phyloP scores from a whole-genome alignment of 768 basidiomycete genomes.

The Pleurotus tuoliensis region DNA sequence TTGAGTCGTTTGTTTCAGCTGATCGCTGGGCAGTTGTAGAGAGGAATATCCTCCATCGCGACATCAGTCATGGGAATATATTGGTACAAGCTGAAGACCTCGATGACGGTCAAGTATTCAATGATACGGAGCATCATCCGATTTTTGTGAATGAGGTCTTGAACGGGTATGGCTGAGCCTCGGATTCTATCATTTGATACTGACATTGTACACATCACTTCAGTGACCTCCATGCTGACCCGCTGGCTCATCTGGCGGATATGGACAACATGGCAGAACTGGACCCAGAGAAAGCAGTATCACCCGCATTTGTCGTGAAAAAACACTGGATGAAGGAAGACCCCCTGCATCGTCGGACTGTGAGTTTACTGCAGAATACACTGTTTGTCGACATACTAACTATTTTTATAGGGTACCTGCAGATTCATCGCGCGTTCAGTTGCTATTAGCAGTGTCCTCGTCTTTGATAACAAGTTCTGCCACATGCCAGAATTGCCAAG shows the following conservation, averaged over 20 bases:
- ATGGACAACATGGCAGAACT: too few relatives aligned
- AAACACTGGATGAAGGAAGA: not conserved
- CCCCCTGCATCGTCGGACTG: not conserved
- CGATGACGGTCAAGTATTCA: too few relatives aligned
- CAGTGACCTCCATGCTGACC: too few relatives aligned
- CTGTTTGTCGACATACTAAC: not conserved
- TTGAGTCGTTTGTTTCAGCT: not conserved
- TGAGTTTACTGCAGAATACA: not conserved
- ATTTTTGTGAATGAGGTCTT: constrained; percentile 3
- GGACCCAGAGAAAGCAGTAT: too few relatives aligned
- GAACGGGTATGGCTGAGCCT: not conserved
- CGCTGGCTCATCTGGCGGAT: too few relatives aligned
- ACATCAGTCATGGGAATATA: constrained; percentile 2
- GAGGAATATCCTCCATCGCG: not conserved
- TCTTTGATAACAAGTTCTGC: not conserved
- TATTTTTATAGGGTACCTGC: constrained; percentile 3
- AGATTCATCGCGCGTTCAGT: constrained; percentile 4
- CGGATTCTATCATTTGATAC: not conserved
- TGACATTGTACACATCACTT: not conserved
- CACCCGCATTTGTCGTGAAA: not conserved
- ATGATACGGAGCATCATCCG: not conserved
- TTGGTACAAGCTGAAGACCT: not conserved
- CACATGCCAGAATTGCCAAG: not conserved
- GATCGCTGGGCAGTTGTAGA: not conserved
- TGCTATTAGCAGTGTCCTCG: not conserved